A percentile compares a stretch with the other conserved stretches of the same genome.
These are phyloP conservation scores for Hebeloma cylindrosporum DNA, from an alignment of 768 basidiomycete genomes.

Conservation along the genomic window DNA sequence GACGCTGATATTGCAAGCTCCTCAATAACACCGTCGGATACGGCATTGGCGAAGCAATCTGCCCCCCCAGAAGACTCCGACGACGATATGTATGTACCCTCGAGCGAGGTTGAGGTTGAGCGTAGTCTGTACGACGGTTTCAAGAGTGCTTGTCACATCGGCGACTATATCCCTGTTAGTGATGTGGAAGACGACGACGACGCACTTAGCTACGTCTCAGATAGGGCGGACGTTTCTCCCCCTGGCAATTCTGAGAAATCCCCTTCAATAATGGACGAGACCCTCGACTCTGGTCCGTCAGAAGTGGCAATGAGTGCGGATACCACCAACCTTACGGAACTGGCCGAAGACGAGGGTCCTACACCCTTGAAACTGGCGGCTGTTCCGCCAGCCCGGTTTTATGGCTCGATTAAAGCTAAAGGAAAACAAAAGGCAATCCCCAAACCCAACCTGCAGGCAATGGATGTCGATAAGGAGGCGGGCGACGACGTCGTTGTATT, in stretches of 20 bases:
- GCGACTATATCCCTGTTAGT: constrained; percentile 9
- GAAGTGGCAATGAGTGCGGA: constrained; percentile 4
- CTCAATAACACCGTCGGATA: too few species aligned
- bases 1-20: too few species aligned
- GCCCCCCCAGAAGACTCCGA: constrained; percentile 10
- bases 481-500: constrained; percentile 8
- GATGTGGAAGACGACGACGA: constrained; percentile 13
- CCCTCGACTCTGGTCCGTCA: neutral
- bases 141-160: constrained; percentile 27
- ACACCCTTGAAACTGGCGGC: neutral
- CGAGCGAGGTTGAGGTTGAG: constrained; percentile 36
- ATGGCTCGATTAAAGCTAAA: constrained; percentile 10
- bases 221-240: neutral
- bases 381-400: constrained; percentile 10
- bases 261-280: neutral
- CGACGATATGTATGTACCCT: constrained; percentile 15
- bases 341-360: constrained; percentile 7
- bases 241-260: too few species aligned
- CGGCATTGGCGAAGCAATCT: neutral
- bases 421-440: constrained; percentile 23
- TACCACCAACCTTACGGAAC: neutral
- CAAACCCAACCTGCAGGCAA: neutral
- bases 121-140: constrained; percentile 27
- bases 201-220: neutral
- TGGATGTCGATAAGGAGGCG: constrained; percentile 5